phyloP scores from a whole-genome alignment of 1,284 basidiomycete genomes.

The Trichosporon ovoides region DNA sequence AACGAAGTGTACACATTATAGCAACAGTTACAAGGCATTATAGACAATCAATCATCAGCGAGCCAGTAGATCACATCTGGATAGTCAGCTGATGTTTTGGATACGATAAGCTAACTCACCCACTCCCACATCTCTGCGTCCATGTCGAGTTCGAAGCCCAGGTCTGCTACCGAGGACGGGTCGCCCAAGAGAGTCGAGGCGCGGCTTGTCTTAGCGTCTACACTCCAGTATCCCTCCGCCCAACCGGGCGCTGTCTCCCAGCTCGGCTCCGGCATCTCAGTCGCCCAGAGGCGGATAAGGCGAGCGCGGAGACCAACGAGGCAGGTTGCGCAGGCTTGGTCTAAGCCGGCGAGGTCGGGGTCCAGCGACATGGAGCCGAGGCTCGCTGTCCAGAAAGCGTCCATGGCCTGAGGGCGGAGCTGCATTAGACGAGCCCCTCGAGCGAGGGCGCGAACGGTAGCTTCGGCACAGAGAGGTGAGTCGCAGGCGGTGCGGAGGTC shows the following conservation, averaged over 20 bases:
- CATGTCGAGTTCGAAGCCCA: not conserved
- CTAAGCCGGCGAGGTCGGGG: not conserved
- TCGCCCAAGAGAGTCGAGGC: not conserved
- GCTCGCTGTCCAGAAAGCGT: not conserved
- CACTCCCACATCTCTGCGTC: slow-evolving; percentile 2
- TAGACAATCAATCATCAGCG: too few relatives aligned
- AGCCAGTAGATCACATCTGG: too few relatives aligned
- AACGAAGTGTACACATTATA: too few relatives aligned
- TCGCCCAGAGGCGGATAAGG: not conserved
- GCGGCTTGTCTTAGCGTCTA: not conserved
- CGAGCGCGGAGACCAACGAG: not conserved
- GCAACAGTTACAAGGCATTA: too few relatives aligned
- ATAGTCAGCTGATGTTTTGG: too few relatives aligned
- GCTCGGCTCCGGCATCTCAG: not conserved
- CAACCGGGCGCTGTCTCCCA: not conserved
- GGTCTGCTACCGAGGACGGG: not conserved
- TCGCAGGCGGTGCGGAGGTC: not conserved
- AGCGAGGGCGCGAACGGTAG: not conserved
- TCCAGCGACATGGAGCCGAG: not conserved
- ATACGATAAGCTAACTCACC: not conserved
- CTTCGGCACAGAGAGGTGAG: not conserved
- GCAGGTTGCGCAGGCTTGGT: not conserved
- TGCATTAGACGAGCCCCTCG: not conserved
- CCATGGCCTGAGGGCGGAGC: not conserved
- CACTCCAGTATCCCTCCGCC: not conserved